Evolutionary conservation across 2,329 filamentous ascomycete genomes (phyloP).

Genomic region (Alternaria sp.): DNA sequence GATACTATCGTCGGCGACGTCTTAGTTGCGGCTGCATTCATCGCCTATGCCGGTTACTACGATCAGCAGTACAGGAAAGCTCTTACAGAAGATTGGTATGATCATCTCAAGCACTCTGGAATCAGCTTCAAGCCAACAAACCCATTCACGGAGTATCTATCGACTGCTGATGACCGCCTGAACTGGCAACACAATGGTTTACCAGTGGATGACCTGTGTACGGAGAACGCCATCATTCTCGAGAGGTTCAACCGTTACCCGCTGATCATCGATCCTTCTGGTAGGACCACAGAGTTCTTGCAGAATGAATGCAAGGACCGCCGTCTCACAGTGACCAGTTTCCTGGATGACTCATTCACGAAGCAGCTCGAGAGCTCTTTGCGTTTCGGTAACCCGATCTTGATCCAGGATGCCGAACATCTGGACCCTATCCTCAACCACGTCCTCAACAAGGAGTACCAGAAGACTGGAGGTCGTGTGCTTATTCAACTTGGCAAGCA

Average conservation of each 20-base stretch:
- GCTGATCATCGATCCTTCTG: constrained; percentile 96
- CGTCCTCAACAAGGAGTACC: constrained; percentile 99
- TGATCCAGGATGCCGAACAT: constrained; percentile 98
- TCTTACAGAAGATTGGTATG: constrained; percentile 97
- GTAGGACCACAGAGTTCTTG: constrained; percentile 91
- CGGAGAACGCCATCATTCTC: constrained; percentile 96
- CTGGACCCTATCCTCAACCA: constrained; percentile 97
- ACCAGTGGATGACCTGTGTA: constrained; percentile 96
- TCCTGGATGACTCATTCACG: constrained; percentile 96
- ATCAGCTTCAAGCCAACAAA: constrained; percentile 94
- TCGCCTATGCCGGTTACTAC: constrained; percentile 96
- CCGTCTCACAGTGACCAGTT: constrained; percentile 94
- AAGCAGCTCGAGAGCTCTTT: constrained; percentile 97
- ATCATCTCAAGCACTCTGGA: constrained; percentile 92
- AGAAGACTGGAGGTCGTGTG: constrained; percentile 96
- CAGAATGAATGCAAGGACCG: constrained; percentile 94
- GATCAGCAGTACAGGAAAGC: constrained; percentile 98
- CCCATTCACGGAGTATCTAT: constrained; percentile 94
- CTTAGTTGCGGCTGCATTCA: constrained; percentile 93
- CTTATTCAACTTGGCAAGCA: constrained; percentile 98
- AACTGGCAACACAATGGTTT: constrained; percentile 94
- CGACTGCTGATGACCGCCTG: constrained; percentile 92
- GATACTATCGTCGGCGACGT: constrained; percentile 96
- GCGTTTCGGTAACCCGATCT: constrained; percentile 96
- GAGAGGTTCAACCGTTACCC: constrained; percentile 99